Percentiles rank a stretch among this genome's conserved stretches.
Conservation (phyloP, 1,284 basidiomycete species). For the Kwoniella shivajii region DNA sequence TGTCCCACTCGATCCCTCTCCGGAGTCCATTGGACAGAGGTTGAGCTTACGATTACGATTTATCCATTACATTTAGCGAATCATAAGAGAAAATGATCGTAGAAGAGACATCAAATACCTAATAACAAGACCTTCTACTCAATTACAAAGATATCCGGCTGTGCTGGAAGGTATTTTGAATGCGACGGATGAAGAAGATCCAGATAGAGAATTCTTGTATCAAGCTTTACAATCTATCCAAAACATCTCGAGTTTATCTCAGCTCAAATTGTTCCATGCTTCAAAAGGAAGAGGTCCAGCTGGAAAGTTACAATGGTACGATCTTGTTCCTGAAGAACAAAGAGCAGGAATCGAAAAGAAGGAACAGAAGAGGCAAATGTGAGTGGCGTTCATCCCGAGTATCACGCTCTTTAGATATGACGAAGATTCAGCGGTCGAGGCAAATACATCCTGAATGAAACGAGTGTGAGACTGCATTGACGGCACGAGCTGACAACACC, state of each 20-base stretch:
- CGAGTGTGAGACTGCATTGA: no score
- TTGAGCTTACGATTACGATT: no score
- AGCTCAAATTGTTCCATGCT: slow-evolving; percentile 80
- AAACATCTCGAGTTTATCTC: slow-evolving; percentile 72
- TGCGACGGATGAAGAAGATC: slow-evolving; percentile 73
- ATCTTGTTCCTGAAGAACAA: slow-evolving; percentile 73
- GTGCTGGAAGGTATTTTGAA: slow-evolving; percentile 82
- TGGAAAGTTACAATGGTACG: slow-evolving; percentile 81
- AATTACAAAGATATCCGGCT: slow-evolving; percentile 86
- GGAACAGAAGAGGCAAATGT: slow-evolving; percentile 86
- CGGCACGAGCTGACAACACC: no score
- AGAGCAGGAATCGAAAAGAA: slow-evolving; percentile 68
- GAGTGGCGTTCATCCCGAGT: slow-evolving; percentile 54
- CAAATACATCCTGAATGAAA: not conserved
- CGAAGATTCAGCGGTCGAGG: no score
- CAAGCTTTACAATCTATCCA: slow-evolving; percentile 77
- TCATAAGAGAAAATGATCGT: slow-evolving; percentile 67
- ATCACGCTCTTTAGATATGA: no score
- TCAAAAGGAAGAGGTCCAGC: slow-evolving; percentile 75
- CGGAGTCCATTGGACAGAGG: no score
- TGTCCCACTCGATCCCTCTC: no score
- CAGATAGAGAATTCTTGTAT: slow-evolving; percentile 74
- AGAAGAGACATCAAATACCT: slow-evolving; percentile 86
- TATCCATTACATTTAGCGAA: no score
- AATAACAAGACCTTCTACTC: slow-evolving; percentile 80